A percentile compares a stretch with the other conserved stretches of the same genome.
phyloP scores from a whole-genome alignment of 2,329 filamentous ascomycete genomes.

The Camillea tinctor region DNA sequence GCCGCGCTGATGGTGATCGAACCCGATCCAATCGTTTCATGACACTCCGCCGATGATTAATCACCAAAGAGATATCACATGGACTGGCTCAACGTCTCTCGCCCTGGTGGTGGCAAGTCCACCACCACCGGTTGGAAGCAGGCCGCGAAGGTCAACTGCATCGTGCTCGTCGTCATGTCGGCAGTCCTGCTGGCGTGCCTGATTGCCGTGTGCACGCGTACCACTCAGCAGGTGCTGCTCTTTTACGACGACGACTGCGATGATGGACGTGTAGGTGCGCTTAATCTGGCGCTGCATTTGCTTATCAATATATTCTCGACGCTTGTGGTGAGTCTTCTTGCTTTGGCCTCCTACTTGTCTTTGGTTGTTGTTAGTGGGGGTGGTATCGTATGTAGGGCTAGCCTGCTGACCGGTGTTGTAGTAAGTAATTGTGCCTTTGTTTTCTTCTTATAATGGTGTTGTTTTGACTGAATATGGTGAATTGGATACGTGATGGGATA shows the following conservation, averaged over 20 bases:
- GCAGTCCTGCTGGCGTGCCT: conserved; percentile 7
- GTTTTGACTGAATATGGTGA: too few species aligned
- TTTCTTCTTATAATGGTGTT: too few species aligned
- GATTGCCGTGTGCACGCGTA: conserved; percentile 6
- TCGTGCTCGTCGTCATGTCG: conserved; percentile 17
- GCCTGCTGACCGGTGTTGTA: too few species aligned
- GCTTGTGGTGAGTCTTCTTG: conserved; percentile 17
- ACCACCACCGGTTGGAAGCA: conserved; percentile 19
- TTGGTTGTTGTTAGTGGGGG: not conserved
- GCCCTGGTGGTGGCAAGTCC: not conserved
- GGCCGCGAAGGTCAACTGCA: conserved; percentile 22
- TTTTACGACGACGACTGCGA: conserved; percentile 20
- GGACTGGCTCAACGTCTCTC: not conserved
- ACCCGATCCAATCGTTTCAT: too few species aligned
- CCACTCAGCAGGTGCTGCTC: conserved; percentile 11
- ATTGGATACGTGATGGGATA: too few species aligned
- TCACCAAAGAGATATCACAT: not conserved
- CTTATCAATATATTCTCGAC: conserved; percentile 24
- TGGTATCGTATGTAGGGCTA: too few species aligned
- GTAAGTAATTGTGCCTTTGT: too few species aligned
- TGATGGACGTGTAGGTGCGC: conserved; percentile 7
- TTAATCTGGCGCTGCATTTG: conserved; percentile 18
- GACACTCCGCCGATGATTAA: too few species aligned
- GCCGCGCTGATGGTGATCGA: too few species aligned
- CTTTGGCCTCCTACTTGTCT: not conserved